Conservation (phyloP, 1,284 basidiomycete genomes). For the Rhodotorula sp. region DNA sequence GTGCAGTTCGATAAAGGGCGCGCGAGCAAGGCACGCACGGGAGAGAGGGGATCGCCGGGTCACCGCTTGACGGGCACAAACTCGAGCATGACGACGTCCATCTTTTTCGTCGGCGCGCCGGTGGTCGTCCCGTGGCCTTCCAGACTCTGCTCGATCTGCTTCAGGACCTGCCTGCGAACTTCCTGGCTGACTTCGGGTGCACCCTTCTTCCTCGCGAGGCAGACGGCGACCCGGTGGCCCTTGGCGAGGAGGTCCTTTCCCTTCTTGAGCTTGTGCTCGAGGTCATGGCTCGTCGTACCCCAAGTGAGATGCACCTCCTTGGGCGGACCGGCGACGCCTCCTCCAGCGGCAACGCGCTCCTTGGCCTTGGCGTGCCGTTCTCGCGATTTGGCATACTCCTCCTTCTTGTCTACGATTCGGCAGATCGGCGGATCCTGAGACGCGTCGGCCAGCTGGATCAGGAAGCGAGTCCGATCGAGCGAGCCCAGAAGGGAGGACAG, state of each 20-base stretch:
- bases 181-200: conserved; percentile 11
- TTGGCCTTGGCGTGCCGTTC: conserved; percentile 30
- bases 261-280: conserved; percentile 66
- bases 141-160: conserved; percentile 13
- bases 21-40: background rate
- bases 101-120: conserved; percentile 9
- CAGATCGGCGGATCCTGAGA: conserved; percentile 46
- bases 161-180: conserved; percentile 12
- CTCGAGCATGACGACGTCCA: conserved; percentile 22
- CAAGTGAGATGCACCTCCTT: conserved; percentile 76
- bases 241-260: conserved; percentile 61
- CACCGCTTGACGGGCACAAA: conserved; percentile 9
- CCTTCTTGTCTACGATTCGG: conserved; percentile 51
- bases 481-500: conserved; percentile 25
- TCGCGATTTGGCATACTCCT: conserved; percentile 47
- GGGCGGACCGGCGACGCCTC: conserved; percentile 6
- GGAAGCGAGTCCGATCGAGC: conserved; percentile 32
- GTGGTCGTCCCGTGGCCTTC: conserved; percentile 14
- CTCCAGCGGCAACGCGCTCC: background rate
- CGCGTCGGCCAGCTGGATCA: conserved; percentile 31
- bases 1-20: too few species aligned
- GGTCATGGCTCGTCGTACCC: conserved; percentile 61
- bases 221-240: conserved; percentile 60
- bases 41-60: background rate
- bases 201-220: conserved; percentile 48